Evolutionary conservation across 768 basidiomycete species (phyloP), one percentile per base, ranked within the genome.

Genomic region (Pilatotrama ljubarskyi): DNA sequence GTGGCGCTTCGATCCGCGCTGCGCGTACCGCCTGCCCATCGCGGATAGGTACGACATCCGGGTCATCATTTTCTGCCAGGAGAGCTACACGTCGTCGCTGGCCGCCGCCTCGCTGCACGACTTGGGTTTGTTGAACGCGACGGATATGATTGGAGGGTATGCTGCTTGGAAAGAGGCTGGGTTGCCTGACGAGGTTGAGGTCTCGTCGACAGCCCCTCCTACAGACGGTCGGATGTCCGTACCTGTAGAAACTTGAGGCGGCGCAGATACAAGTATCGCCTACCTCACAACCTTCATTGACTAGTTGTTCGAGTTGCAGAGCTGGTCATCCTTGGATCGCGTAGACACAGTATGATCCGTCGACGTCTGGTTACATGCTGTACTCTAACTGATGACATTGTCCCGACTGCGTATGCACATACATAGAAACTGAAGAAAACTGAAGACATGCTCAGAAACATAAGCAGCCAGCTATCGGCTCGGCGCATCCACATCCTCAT

Each of bases 1-100:
- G 70, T 91, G 89, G 88, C 80, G 84, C 22, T 86, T 93, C 64
- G 90, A 93, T 72, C 91, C 90, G 4, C 78, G 88, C 55, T 79
- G 75, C 64, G 47, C 51, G 24, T 76, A 81, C 13, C 77, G 86
- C 35, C 73, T 92, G 53, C 73, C 81, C 1, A 84, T 91, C 63
- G 90, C 84, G 22, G 85, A 90, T 73, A 76, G 89, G 55, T 92
- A 88, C 65, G 91, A 92, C 74, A 68, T 91, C 38, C 74, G 87
- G 46, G 79, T 90, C 29, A 88, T 93, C 62, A 73, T 93, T 10
- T 84, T 91, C 65, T 89, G 87, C 70, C 83, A 87, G 68, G 88
- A 90, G 50, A 88, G 91, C 1, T 81, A 84, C 68, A 79, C 88
- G 15, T 87, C 85, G 43, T 88, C 87, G 66, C 77, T 92, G 37